Conservation (phyloP, 352 stramenopile genomes). For the Pythium myriotylum region DNA sequence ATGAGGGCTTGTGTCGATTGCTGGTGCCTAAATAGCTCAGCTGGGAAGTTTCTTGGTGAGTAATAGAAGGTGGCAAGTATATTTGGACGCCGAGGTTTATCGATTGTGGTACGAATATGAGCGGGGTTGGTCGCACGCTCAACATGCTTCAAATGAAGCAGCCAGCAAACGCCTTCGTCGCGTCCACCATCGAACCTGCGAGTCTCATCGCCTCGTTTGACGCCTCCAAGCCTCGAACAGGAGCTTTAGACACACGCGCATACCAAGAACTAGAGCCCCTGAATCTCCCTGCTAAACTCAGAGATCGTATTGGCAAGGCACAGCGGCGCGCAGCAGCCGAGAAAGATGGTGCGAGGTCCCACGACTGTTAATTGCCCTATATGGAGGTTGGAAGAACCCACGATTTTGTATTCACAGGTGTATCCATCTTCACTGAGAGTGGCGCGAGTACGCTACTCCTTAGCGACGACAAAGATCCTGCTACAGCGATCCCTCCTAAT, state of each 20-base stretch:
- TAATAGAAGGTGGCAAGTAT: neutral
- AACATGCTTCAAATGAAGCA: neutral
- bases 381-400: neutral
- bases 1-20: too few species aligned
- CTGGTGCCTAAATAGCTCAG: too few species aligned
- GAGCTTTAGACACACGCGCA: slow-evolving; percentile 53
- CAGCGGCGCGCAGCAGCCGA: slow-evolving; percentile 62
- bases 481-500: neutral
- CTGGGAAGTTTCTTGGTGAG: too few species aligned
- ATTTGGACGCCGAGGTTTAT: slow-evolving; percentile 5
- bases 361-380: neutral
- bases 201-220: neutral
- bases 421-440: slow-evolving; percentile 57
- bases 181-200: too few species aligned
- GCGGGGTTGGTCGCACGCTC: too few species aligned
- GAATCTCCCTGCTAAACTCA: slow-evolving; percentile 58
- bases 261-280: slow-evolving; percentile 67
- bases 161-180: too few species aligned
- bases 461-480: slow-evolving; percentile 24
- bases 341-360: slow-evolving; percentile 50
- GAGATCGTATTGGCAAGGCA: slow-evolving; percentile 58
- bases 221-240: slow-evolving; percentile 6
- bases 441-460: neutral
- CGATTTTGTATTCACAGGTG: slow-evolving; percentile 18
- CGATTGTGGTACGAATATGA: neutral